Evolutionary conservation across 108 stramenopile genomes (phyloP), one percentile per base, ranked within the genome.

Genomic region (Skeletonema tropicum): DNA sequence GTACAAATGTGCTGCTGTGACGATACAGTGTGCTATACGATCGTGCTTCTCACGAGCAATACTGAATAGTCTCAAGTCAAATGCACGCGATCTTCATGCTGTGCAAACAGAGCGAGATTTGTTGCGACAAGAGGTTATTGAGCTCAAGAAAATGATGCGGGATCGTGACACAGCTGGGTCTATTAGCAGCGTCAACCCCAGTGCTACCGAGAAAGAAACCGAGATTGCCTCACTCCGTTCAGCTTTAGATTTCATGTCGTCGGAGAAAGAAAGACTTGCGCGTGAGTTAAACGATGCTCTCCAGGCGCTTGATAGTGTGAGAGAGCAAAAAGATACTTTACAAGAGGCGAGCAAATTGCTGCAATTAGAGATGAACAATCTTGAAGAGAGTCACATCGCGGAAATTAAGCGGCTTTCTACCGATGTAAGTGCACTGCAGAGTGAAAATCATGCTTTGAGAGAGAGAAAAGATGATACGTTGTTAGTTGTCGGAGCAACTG

Each of bases 11-110:
- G 33, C 80, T n/a, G 70, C 52, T 7, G 23, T 77, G 19, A 31
- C 49, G 14, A 65, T 82, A 31, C 80, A 82, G 23, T 76, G 75
- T 42, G 70, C 71, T 26, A 25, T 29, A 19, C 64, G 80, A 41
- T 76, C 52, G 19, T 55, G 33, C 31, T 6, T 13, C 1, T 52
- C 79, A 10, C 32, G 68, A 45, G 21, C 17, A 11, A 26, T 33
- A 29, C 68, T 80, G 1, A 42, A 38, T 9, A 26, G 23, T 17
- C 49, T 68, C 1, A 75, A 80, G 49, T 29, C 60, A 36, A 55
- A 75, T 58, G 66, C 74, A 3, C 66, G 74, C n/a, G 74, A 80
- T 29, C 63, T 80, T 19, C 33, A 32, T 23, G 57, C 65, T 9
- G 64, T 73, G 6, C 36, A 48, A 17, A 64, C 58, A 25, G 77